Percentiles rank a stretch among this genome's conserved stretches.
These are phyloP conservation scores for Tetradesmus lagerheimii DNA, from an alignment of 139 green algal species.

Conservation along the genomic window DNA sequence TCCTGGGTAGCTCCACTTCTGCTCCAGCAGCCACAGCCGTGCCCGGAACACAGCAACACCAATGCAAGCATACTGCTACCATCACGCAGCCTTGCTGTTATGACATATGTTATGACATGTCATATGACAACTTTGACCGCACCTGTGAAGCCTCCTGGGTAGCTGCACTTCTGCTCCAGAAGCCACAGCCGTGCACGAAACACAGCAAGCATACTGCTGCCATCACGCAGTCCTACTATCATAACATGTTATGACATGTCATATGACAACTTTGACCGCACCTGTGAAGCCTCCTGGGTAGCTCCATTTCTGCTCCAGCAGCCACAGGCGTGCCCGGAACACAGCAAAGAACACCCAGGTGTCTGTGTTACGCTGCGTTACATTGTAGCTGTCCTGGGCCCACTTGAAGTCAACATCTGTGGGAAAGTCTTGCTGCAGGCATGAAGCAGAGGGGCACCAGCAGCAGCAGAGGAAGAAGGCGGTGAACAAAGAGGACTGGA, in stretches of 20 bases:
- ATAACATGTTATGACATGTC: background rate
- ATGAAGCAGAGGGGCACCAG: background rate
- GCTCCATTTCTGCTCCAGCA: constrained; percentile 88
- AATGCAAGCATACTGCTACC: constrained; percentile 52
- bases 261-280: background rate
- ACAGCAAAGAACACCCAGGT: constrained; percentile 90
- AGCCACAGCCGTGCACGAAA: constrained; percentile 81
- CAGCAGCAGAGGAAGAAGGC: background rate
- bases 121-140: too few relatives aligned
- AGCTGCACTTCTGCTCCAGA: constrained; percentile 86
- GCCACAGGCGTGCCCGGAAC: constrained; percentile 78
- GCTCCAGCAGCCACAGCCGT: constrained; percentile 81
- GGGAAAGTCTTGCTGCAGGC: constrained; percentile 51
- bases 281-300: constrained; percentile 70
- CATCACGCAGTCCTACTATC: too few relatives aligned
- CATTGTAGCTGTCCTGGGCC: constrained; percentile 85
- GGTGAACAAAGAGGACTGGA: background rate
- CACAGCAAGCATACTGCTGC: constrained; percentile 60
- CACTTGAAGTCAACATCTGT: constrained; percentile 79
- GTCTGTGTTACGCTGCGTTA: constrained; percentile 72
- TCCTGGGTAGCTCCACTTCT: constrained; percentile 84
- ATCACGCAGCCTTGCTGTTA: too few relatives aligned
- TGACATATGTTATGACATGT: background rate
- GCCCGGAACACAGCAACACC: constrained; percentile 66
- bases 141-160: constrained; percentile 63